These are phyloP conservation scores for Brassica cretica DNA, from an alignment of 345 rosid species.

Conservation along the genomic window DNA sequence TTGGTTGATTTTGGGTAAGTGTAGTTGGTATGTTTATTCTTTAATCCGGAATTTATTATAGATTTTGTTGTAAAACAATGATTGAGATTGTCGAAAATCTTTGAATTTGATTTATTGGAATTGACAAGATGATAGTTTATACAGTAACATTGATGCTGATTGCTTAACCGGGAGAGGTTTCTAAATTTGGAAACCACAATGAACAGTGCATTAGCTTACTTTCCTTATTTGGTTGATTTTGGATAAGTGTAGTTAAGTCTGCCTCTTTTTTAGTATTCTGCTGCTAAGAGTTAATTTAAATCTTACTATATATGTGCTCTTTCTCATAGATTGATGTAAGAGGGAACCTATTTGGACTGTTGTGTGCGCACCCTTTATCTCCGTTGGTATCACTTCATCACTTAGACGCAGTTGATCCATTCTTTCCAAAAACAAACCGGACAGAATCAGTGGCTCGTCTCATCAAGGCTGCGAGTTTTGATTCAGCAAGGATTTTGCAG, in stretches of 20 bases:
- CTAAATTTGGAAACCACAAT: not conserved
- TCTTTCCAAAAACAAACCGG: slow-evolving; percentile 67
- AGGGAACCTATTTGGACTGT: slow-evolving; percentile 78
- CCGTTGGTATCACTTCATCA: slow-evolving; percentile 89
- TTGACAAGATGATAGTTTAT: not conserved
- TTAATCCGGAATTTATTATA: too few species aligned
- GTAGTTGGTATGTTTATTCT: not conserved
- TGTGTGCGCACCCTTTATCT: slow-evolving; percentile 79
- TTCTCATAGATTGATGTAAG: slow-evolving; percentile 69
- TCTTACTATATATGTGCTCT: not conserved
- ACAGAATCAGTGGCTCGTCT: slow-evolving; percentile 56
- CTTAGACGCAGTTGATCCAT: slow-evolving; percentile 73
- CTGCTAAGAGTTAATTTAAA: not conserved
- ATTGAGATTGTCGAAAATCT: not conserved
- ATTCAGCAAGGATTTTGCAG: slow-evolving; percentile 78
- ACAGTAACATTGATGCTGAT: slow-evolving; percentile 11
- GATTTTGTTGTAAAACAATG: not conserved
- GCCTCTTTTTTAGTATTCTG: not conserved
- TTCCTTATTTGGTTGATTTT: not conserved
- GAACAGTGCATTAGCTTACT: not conserved
- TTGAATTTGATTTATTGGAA: not conserved
- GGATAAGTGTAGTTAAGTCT: slow-evolving; percentile 9
- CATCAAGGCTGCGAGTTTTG: slow-evolving; percentile 59
- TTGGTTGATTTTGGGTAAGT: too few species aligned
- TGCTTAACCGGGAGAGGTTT: not conserved